Conservation (phyloP, 768 basidiomycete genomes). For the Phylloporus sp. region DNA sequence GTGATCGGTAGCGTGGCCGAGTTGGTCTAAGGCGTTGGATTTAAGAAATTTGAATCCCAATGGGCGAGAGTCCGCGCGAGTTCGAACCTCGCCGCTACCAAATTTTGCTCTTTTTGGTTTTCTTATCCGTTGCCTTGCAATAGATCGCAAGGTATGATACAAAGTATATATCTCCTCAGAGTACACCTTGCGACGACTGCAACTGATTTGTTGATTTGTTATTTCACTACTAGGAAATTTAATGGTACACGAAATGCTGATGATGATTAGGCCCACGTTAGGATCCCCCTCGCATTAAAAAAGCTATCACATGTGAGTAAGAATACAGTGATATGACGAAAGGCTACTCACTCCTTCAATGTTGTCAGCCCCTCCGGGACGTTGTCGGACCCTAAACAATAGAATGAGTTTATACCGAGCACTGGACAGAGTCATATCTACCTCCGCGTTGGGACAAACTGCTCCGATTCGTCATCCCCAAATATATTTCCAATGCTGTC, state of each 20-base stretch:
- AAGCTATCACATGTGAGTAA: conserved; percentile 21
- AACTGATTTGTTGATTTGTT: neutral
- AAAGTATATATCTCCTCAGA: neutral
- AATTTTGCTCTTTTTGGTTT: conserved; percentile 11
- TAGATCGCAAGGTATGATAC: neutral
- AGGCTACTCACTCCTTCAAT: conserved; percentile 39
- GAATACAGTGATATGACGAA: neutral
- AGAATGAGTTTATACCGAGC: neutral
- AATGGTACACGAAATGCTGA: neutral
- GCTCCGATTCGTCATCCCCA: conserved; percentile 38
- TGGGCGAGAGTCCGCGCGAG: conserved; percentile 82
- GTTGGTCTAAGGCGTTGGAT: conserved; percentile 91
- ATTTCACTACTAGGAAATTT: neutral
- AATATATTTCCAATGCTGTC: conserved; percentile 39
- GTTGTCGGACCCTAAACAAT: conserved; percentile 54
- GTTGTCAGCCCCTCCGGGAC: conserved; percentile 63
- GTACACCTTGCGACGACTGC: neutral
- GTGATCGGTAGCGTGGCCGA: conserved; percentile 69
- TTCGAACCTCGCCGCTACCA: conserved; percentile 90
- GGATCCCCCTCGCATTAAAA: conserved; percentile 25
- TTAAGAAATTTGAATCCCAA: conserved; percentile 79
- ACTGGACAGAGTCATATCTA: conserved; percentile 22
- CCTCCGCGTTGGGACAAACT: conserved; percentile 71
- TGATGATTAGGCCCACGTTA: no score
- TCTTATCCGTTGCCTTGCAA: neutral